Base-by-base conservation (phyloP, 345 rosid genomes). In the Camelina sativa region DNA sequence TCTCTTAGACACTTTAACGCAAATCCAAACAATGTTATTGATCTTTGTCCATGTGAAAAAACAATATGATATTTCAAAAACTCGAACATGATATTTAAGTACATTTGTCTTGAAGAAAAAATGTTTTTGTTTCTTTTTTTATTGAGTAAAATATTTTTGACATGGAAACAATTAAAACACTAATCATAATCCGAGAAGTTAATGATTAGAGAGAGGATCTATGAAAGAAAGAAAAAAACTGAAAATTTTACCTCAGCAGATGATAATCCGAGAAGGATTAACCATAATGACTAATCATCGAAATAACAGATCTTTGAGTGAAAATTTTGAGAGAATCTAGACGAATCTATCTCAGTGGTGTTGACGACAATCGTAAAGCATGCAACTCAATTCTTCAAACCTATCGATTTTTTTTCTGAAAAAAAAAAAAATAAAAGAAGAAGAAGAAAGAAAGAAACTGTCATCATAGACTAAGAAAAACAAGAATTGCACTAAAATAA, bases 311-410 rank as follows among this genome's bases (percentile, higher is more conserved):
- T 41, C 51, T 40, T 62, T 62, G 52, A 23, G 23, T 13, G 43
- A 41, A 13, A 20, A 12, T 0, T 25, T 7, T 41, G 52, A 62
- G 65, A 57, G 22, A 58, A 16, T 34, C 5, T 58, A 34, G 10
- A 38, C 64, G 9, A 37, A 59, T 17, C 11, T 5, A 17, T 58
- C 23, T 58, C 43, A 16, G n/a, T 59, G 46, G 9, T 59, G 43
- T 59, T 35, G 46, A 11, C 6, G 30, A 38, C 32, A 60, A 59
- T 59, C 46, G 15, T 37, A 11, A 59, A 70, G 22, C 63, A 68
- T 25, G 63, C 41, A 40, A 54, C 17, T 54, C 48, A 68, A 54
- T 55, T 68, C 63, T 40, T 28, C 23, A 59, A 59, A 35, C 12
- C 28, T 16, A 50, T 19, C 12, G 4, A 12, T 2, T 47, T 48